Percentiles rank a stretch among this genome's conserved stretches.
Conservation (phyloP, 805 yeast species). For the Candida oleophila region DNA sequence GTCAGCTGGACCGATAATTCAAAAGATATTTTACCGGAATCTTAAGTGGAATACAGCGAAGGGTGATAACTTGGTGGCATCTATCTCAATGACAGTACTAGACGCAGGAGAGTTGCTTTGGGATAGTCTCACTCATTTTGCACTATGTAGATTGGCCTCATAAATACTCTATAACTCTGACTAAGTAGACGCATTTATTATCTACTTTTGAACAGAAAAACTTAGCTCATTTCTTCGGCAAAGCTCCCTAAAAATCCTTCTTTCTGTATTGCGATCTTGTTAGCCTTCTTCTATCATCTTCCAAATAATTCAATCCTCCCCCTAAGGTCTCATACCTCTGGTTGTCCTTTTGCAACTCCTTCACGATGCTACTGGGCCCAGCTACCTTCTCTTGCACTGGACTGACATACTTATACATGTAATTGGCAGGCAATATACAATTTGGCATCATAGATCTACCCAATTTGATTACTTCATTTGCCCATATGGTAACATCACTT, state of each 20-base stretch:
- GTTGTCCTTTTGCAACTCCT: slow-evolving; percentile 13
- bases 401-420: slow-evolving; percentile 23
- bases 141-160: too few relatives aligned
- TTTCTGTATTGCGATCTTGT: slow-evolving; percentile 39
- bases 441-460: slow-evolving; percentile 65
- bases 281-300: slow-evolving; percentile 33
- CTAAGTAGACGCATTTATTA: too few relatives aligned
- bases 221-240: neutral
- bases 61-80: too few relatives aligned
- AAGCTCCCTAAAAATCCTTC: slow-evolving; percentile 2
- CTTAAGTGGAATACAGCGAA: too few relatives aligned
- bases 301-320: slow-evolving; percentile 19
- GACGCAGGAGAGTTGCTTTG: too few relatives aligned
- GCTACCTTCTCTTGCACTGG: slow-evolving; percentile 8
- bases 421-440: slow-evolving; percentile 38
- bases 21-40: too few relatives aligned
- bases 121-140: too few relatives aligned
- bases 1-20: too few relatives aligned
- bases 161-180: too few relatives aligned
- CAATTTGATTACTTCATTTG: slow-evolving; percentile 59
- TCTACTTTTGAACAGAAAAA: too few relatives aligned
- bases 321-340: slow-evolving; percentile 16
- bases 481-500: slow-evolving; percentile 56
- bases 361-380: slow-evolving; percentile 30
- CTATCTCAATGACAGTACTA: too few relatives aligned